These are phyloP conservation scores for Drechslerella coelobrocha DNA, from an alignment of 2,329 filamentous ascomycete genomes.

Conservation along the genomic window DNA sequence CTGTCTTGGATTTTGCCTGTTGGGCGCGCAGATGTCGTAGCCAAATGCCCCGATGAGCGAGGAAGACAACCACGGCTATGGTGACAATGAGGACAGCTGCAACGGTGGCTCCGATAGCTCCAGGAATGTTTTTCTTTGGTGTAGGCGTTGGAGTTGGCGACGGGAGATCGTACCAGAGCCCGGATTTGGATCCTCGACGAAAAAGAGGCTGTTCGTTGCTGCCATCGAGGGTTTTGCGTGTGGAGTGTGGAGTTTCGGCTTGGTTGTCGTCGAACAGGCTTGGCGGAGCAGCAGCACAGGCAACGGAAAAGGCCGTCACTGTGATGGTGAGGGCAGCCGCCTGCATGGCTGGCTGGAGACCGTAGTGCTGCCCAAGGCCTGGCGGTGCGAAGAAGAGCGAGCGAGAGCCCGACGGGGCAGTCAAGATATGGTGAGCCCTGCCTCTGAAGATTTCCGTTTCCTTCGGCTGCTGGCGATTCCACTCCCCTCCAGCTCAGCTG, in stretches of 20 bases:
- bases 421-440: constrained; percentile 16
- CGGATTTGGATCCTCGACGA: constrained; percentile 37
- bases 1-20: constrained; percentile 42
- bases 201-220: constrained; percentile 16
- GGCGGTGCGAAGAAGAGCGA: constrained; percentile 1
- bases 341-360: constrained; percentile 31
- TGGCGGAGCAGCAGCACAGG: constrained; percentile 44
- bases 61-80: constrained; percentile 43
- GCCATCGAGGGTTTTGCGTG: constrained; percentile 6
- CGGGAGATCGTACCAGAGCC: constrained; percentile 47
- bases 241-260: constrained; percentile 17
- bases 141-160: constrained; percentile 34
- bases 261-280: constrained; percentile 34
- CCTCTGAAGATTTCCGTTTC: constrained; percentile 24
- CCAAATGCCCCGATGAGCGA: constrained; percentile 47
- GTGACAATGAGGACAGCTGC: constrained; percentile 45
- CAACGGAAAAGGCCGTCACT: constrained; percentile 42
- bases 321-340: constrained; percentile 28
- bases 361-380: constrained; percentile 11
- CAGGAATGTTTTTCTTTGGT: constrained; percentile 47
- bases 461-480: constrained; percentile 37
- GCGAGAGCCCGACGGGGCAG: neutral
- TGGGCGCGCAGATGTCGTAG: constrained; percentile 45
- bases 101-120: constrained; percentile 41
- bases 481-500: constrained; percentile 27